These are phyloP conservation scores for Viola odorata DNA, from an alignment of 345 rosid species.

Conservation along the genomic window DNA sequence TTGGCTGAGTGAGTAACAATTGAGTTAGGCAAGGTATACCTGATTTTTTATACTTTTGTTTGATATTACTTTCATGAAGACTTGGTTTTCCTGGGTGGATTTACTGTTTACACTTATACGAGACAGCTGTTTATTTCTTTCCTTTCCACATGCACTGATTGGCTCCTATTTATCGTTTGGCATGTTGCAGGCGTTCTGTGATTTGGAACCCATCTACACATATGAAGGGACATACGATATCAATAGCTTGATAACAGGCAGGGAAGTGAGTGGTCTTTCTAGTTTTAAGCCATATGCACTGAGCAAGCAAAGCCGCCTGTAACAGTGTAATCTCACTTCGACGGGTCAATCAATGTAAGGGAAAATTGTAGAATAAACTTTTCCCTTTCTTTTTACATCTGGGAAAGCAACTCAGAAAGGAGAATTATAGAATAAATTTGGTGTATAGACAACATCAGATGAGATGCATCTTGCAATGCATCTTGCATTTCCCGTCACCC, in stretches of 20 bases:
- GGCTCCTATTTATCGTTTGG: background rate
- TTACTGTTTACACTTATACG: background rate
- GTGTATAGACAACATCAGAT: background rate
- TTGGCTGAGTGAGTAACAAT: background rate
- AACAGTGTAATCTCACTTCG: background rate
- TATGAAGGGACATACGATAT: slow-evolving; percentile 94
- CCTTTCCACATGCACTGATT: background rate
- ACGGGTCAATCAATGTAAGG: too few species aligned
- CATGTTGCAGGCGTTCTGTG: slow-evolving; percentile 82
- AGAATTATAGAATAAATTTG: too few species aligned
- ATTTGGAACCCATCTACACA: slow-evolving; percentile 92
- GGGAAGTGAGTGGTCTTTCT: slow-evolving; percentile 87
- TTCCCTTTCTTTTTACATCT: background rate
- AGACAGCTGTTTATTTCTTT: background rate
- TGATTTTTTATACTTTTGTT: background rate
- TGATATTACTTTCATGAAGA: background rate
- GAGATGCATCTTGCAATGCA: too few species aligned
- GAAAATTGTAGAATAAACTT: background rate
- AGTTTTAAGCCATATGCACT: slow-evolving; percentile 63
- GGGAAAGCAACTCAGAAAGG: background rate
- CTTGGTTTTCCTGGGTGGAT: background rate
- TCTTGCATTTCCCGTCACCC: too few species aligned
- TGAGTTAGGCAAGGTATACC: too few species aligned
- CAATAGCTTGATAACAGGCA: slow-evolving; percentile 79
- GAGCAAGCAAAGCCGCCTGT: slow-evolving; percentile 62